Base-by-base conservation (phyloP, 2,329 filamentous ascomycete genomes). In the Xylaria sp. region DNA sequence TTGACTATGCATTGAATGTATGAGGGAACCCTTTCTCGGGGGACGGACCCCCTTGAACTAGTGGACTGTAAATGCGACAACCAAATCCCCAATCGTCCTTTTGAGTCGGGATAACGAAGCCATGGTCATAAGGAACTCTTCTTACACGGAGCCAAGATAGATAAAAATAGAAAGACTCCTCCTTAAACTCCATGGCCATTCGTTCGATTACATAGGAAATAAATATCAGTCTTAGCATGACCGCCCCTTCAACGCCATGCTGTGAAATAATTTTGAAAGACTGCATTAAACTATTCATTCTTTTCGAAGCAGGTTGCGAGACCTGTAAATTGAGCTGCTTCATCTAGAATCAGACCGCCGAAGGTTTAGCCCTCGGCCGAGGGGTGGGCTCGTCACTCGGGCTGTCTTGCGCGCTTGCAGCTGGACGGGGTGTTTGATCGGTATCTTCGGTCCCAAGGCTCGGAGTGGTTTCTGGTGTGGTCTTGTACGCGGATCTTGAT, bases 351-450 rank as follows among this genome's bases (percentile, higher is more conserved):
- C 36, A 65, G 30, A 59, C 61, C 20, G 67, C 70, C 13, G 70
- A 71, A 59, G 63, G 36, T 56, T 72, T 76, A 15, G 66, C 46
- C 18, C 69, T 63, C 4, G 81, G 77, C 32, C 80, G 78, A 56
- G 83, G 82, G 3, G 82, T 84, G 13, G 80, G 77, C 63, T 84
- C 80, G 32, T 83, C 79, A 13, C 77, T 75, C 52, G 63, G 43
- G n/a, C 70, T 72, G 7, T 71, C 68, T 41, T 72, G 64, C 52
- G 70, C 61, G 48, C 64, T 63, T n/a, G 60, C 43, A 55, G 70
- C 34, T 41, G 82, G 82, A 57, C 81, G 82, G 25, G 84, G 84
- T 30, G 84, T 86, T 53, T 81, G 81, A 41, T 85, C 82, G 45
- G 80, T 73, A 50, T 76, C 71, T 46, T 72, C 70, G 34, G 62